Evolutionary conservation across 1,284 basidiomycete species (phyloP).

Genomic region (Apiotrichum laibachii): DNA sequence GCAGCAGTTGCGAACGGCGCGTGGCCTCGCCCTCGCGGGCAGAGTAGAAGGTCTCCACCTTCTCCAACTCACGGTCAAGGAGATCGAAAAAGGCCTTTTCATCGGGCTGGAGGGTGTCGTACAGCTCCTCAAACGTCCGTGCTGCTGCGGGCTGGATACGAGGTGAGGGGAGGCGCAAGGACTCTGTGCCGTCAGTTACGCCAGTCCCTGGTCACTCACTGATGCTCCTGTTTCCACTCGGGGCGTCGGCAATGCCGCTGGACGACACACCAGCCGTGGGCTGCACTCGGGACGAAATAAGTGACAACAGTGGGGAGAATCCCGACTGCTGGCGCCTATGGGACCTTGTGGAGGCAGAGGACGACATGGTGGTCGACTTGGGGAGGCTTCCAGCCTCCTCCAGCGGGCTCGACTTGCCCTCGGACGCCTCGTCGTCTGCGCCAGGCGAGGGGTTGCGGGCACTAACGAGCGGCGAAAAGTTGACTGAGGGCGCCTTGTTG

Average conservation of each 20-base stretch:
- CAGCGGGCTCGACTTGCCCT: not conserved
- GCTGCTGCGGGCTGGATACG: slow-evolving; percentile 23
- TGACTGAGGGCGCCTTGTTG: slow-evolving; percentile 5
- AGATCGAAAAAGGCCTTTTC: slow-evolving; percentile 71
- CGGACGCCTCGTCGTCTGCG: not conserved
- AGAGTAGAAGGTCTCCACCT: slow-evolving; percentile 78
- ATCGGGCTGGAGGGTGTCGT: slow-evolving; percentile 51
- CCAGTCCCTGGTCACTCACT: slow-evolving; percentile 7
- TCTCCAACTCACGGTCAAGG: slow-evolving; percentile 71
- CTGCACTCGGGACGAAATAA: slow-evolving; percentile 6
- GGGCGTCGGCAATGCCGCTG: slow-evolving; percentile 10
- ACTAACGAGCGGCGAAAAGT: slow-evolving; percentile 12
- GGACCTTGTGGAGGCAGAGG: not conserved
- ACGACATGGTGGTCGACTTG: not conserved
- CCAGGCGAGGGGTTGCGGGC: slow-evolving; percentile 3
- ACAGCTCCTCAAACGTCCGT: slow-evolving; percentile 42
- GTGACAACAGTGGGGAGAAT: slow-evolving; percentile 11
- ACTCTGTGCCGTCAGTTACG: slow-evolving; percentile 21
- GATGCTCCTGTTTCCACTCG: slow-evolving; percentile 11
- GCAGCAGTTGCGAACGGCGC: slow-evolving; percentile 58
- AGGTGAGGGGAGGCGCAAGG: slow-evolving; percentile 37
- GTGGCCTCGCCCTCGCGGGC: slow-evolving; percentile 69
- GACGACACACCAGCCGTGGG: slow-evolving; percentile 12
- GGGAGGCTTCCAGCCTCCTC: not conserved
- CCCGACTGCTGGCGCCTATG: not conserved